Base-by-base conservation (phyloP, 2,329 filamentous ascomycete genomes). In the Aspergillus uvarum region DNA sequence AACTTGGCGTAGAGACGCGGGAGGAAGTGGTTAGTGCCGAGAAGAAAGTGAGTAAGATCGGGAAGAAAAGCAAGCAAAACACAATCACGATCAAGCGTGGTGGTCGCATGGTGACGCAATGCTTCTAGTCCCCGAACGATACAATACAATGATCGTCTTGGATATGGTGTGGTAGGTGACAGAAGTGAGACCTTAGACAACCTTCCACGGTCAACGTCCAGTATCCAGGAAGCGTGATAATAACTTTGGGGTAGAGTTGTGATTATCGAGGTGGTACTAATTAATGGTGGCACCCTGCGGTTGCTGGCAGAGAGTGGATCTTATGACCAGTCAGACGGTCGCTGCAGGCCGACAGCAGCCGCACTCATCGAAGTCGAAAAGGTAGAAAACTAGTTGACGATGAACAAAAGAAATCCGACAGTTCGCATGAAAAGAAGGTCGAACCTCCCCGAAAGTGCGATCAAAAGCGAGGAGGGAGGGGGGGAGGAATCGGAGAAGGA, bases 31-130 rank as follows among this genome's bases (percentile, higher is more conserved):
- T 75, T 59, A 81, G 70, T 50, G 78, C 76, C 24, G 79, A 81
- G 58, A 81, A 74, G 64, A 79, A 76, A 47, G 79, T 82, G 52
- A 82, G 70, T 60, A 81, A 70, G 56, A 81, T 78, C 42, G 80
- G 79, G 51, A 81, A 70, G 66, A 80, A 80, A 64, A 82, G 73
- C 62, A 82, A 76, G 65, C 76, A 80, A 51, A 78, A 72, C 54
- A 81, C 69, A 44, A 81, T 69, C n/a, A 81, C 62, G 50, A 81
- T 69, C 49, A 82, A 71, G 52, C 77, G 79, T 69, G 78, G 77
- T 50, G 79, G 78, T 68, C 79, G 77, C 80, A 82, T 82, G 56
- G 64, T 74, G 70, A 26, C 10, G n/a, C 29, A 44, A 24, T 31
- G 21, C 38, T n/a, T 4, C 19, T 32, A 29, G 21, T 22, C n/a